Percentiles rank a stretch among this genome's conserved stretches.
Conservation (phyloP, 1,284 basidiomycete species). For the Ustanciosporium gigantosporum region DNA sequence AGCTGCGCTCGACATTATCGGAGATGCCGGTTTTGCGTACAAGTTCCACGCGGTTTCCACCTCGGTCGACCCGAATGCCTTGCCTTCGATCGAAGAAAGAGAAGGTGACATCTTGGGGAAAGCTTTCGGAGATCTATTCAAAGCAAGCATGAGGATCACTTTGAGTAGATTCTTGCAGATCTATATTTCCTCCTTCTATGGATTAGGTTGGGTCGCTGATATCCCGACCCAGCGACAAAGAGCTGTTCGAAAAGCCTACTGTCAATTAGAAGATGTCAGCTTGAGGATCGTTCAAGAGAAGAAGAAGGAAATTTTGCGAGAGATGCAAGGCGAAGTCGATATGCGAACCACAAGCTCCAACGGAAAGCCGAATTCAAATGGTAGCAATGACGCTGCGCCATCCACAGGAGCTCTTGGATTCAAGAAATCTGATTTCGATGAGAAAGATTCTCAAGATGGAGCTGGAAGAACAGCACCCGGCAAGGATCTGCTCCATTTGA, state of each 20-base stretch:
- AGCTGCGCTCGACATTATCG: constrained; percentile 50
- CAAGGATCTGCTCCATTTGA: constrained; percentile 53
- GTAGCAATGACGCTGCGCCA: not conserved
- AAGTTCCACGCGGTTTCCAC: constrained; percentile 34
- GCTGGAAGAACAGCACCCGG: constrained; percentile 4
- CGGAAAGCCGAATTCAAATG: not conserved
- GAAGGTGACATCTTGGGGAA: constrained; percentile 29
- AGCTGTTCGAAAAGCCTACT: constrained; percentile 21
- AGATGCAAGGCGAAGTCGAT: constrained; percentile 31
- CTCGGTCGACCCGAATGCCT: constrained; percentile 13
- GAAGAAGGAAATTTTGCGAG: constrained; percentile 35
- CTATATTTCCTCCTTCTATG: constrained; percentile 35
- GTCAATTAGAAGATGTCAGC: constrained; percentile 30
- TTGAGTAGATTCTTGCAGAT: constrained; percentile 31
- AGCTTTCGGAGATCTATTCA: constrained; percentile 40
- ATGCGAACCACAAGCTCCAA: not conserved
- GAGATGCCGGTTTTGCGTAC: constrained; percentile 48
- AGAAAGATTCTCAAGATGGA: constrained; percentile 5
- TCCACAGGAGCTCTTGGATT: constrained; percentile 6
- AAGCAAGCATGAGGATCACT: constrained; percentile 17
- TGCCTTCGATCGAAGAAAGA: constrained; percentile 4
- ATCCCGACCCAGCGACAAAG: constrained; percentile 43
- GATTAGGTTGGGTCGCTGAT: constrained; percentile 47
- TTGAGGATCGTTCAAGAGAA: constrained; percentile 40
- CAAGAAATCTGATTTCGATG: constrained; percentile 46